Conservation (phyloP, 148 eudicot genomes). For the Nyssa sinensis region DNA sequence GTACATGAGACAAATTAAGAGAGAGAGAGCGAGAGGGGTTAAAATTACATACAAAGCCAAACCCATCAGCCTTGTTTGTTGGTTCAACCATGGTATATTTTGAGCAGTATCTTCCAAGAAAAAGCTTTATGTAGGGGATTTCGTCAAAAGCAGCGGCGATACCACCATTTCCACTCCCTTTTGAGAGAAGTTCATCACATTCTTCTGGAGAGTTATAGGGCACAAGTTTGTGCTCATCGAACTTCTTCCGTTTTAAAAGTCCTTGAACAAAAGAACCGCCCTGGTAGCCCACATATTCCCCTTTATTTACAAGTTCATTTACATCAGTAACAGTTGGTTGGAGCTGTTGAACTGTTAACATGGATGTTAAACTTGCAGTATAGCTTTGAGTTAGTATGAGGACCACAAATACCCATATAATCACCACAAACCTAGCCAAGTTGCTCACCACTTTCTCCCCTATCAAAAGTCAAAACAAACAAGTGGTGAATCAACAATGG, state of each 20-base stretch:
- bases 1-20: no score
- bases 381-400: slow-evolving; percentile 55
- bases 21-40: background rate
- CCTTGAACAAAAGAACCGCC: slow-evolving; percentile 38
- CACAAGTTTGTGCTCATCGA: slow-evolving; percentile 20
- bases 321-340: slow-evolving; percentile 39
- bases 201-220: slow-evolving; percentile 16
- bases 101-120: slow-evolving; percentile 18
- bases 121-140: slow-evolving; percentile 30
- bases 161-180: slow-evolving; percentile 18
- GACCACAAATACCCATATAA: slow-evolving; percentile 50
- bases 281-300: slow-evolving; percentile 39
- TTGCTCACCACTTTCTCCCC: slow-evolving; percentile 42
- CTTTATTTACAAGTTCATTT: slow-evolving; percentile 28
- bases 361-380: slow-evolving; percentile 55
- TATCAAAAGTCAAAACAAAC: slow-evolving; percentile 11
- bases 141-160: slow-evolving; percentile 39
- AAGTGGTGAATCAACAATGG: background rate
- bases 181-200: slow-evolving; percentile 19
- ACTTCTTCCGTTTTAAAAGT: slow-evolving; percentile 20
- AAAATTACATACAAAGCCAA: slow-evolving; percentile 30
- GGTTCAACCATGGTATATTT: slow-evolving; percentile 21
- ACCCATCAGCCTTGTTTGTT: slow-evolving; percentile 23
- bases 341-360: slow-evolving; percentile 51
- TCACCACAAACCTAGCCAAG: slow-evolving; percentile 40